Percentiles rank a stretch among this genome's conserved stretches.
Evolutionary conservation across 805 yeast genomes (phyloP).

Genomic region (Cyberlindnera xylosilytica): DNA sequence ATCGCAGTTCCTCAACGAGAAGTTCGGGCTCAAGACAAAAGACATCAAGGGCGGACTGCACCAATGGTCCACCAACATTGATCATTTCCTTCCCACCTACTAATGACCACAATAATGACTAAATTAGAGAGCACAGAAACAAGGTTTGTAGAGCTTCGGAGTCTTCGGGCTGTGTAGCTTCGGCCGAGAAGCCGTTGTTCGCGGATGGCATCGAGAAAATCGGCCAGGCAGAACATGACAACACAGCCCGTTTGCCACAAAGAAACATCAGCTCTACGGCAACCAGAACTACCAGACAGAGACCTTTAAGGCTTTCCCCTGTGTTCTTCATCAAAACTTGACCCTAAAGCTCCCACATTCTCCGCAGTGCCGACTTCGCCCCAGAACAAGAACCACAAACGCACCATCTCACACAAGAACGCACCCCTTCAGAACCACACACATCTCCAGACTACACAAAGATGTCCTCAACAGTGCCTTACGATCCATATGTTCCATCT

Average conservation of each 20-base stretch:
- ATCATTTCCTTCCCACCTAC: slow-evolving; percentile 60
- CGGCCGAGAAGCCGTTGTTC: too few relatives aligned
- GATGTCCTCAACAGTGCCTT: slow-evolving; percentile 80
- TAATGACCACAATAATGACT: slow-evolving; percentile 33
- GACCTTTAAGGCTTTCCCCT: too few relatives aligned
- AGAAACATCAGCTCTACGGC: background rate
- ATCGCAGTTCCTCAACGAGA: slow-evolving; percentile 49
- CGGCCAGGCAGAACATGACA: slow-evolving; percentile 3
- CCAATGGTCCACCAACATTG: slow-evolving; percentile 62
- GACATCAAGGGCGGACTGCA: slow-evolving; percentile 80
- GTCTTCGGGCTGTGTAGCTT: too few relatives aligned
- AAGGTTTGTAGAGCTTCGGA: too few relatives aligned
- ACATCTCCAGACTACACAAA: slow-evolving; percentile 8
- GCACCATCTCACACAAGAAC: background rate
- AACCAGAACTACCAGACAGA: background rate
- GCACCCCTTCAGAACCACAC: background rate
- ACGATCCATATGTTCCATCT: slow-evolving; percentile 81
- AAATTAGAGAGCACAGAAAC: too few relatives aligned
- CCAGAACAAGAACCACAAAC: background rate
- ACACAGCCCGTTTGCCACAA: slow-evolving; percentile 16
- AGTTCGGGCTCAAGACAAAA: slow-evolving; percentile 46
- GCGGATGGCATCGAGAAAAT: slow-evolving; percentile 8
- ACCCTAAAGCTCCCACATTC: background rate
- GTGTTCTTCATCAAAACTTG: background rate
- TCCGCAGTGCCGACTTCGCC: background rate